phyloP scores from a whole-genome alignment of 768 basidiomycete species.

The Lactarius psammicola region DNA sequence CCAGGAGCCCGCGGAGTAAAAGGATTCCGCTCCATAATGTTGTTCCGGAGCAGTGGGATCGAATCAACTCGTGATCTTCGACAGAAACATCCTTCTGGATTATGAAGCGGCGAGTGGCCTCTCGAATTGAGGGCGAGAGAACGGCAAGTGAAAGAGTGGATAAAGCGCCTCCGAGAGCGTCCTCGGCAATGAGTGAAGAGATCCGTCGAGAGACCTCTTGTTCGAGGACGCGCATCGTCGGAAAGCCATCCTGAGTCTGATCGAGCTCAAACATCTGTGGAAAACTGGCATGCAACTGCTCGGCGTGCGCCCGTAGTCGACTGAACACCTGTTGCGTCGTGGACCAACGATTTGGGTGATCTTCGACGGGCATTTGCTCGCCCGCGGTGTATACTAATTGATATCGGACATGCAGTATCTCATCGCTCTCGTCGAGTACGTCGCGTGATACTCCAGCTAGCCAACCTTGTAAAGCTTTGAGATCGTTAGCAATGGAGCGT shows the following conservation, averaged over 20 bases:
- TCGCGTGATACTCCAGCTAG: conserved; percentile 12
- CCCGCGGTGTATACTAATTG: conserved; percentile 49
- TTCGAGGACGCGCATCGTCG: conserved; percentile 9
- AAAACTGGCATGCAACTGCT: background rate
- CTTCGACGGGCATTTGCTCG: conserved; percentile 38
- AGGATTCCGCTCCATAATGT: too few species aligned
- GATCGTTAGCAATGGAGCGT: conserved; percentile 48
- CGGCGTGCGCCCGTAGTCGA: conserved; percentile 31
- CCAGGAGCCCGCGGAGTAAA: too few species aligned
- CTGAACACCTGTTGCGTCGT: conserved; percentile 41
- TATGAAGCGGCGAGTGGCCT: conserved; percentile 16
- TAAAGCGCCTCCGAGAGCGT: too few species aligned
- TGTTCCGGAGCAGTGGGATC: too few species aligned
- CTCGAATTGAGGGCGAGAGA: too few species aligned
- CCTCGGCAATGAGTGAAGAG: too few species aligned
- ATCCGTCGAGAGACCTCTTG: too few species aligned
- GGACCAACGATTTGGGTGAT: conserved; percentile 44
- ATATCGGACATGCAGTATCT: conserved; percentile 47
- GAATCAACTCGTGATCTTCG: background rate
- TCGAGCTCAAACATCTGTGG: background rate
- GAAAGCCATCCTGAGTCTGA: background rate
- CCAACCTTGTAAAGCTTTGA: conserved; percentile 1
- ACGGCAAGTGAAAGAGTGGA: too few species aligned
- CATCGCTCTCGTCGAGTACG: conserved; percentile 25
- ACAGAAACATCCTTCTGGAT: background rate